These are phyloP conservation scores for Paratinospora sagittata DNA, from an alignment of 164 flowering plant genomes.

Conservation along the genomic window DNA sequence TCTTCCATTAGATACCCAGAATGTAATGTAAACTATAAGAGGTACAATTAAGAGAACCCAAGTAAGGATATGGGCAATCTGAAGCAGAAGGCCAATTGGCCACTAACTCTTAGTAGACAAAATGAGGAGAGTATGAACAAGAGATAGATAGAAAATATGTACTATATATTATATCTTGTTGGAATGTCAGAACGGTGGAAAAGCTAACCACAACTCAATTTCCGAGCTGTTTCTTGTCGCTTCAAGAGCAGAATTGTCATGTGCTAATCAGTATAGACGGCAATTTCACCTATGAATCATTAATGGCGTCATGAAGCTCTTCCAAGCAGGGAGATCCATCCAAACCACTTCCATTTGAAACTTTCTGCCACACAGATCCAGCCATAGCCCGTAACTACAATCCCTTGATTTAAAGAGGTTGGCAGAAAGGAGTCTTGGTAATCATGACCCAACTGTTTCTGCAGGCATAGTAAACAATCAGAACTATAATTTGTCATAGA, in stretches of 20 bases:
- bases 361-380: not conserved
- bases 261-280: not conserved
- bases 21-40: not conserved
- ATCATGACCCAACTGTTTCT: not conserved
- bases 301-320: not conserved
- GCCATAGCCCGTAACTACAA: not conserved
- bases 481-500: not conserved
- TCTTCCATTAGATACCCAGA: not conserved
- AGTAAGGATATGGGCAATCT: not conserved
- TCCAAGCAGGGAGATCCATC: not conserved
- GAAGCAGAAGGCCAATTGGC: slow-evolving; percentile 3
- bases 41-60: not conserved
- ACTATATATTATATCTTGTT: not conserved
- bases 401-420: not conserved
- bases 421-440: not conserved
- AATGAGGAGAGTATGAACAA: not conserved
- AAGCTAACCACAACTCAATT: not conserved
- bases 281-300: not conserved
- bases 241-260: not conserved
- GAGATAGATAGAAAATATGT: not conserved
- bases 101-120: not conserved
- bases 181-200: not conserved
- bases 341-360: not conserved
- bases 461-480: not conserved
- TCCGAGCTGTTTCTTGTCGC: not conserved